These are phyloP conservation scores for Lepidium campestre DNA, from an alignment of 441 rosid genomes.

Conservation along the genomic window DNA sequence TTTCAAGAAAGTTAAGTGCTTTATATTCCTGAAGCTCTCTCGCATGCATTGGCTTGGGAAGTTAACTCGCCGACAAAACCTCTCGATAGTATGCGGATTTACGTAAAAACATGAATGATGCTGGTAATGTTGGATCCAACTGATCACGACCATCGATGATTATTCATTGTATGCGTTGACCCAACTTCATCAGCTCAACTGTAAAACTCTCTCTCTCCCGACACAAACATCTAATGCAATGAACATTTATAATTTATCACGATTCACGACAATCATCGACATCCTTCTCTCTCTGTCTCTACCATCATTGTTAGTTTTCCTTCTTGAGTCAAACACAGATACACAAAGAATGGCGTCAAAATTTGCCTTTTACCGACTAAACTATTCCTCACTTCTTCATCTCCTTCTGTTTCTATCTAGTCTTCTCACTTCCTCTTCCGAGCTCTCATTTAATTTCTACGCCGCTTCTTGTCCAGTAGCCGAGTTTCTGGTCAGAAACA, in stretches of 20 bases:
- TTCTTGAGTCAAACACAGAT: neutral
- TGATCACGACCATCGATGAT: neutral
- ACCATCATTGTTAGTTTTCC: neutral
- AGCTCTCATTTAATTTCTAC: constrained; percentile 46
- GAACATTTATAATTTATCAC: neutral
- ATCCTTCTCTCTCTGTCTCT: neutral
- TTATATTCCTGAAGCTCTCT: neutral
- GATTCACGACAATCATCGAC: neutral
- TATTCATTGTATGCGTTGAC: constrained; percentile 14
- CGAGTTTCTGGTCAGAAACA: constrained; percentile 43
- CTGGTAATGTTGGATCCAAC: neutral
- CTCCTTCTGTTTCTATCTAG: constrained; percentile 7
- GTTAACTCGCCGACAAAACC: constrained; percentile 2
- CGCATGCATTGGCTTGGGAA: constrained; percentile 14
- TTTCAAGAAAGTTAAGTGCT: neutral
- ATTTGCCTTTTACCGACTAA: constrained; percentile 32
- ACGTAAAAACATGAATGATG: neutral
- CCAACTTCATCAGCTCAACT: neutral
- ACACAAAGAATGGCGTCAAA: constrained; percentile 4
- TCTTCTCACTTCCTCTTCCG: constrained; percentile 23
- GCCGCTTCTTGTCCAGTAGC: constrained; percentile 44
- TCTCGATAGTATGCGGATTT: neutral
- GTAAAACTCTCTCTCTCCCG: neutral
- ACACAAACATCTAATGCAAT: constrained; percentile 10
- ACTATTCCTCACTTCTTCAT: neutral